Base-by-base conservation (phyloP, 805 yeast species). In the Saturnispora dispora region DNA sequence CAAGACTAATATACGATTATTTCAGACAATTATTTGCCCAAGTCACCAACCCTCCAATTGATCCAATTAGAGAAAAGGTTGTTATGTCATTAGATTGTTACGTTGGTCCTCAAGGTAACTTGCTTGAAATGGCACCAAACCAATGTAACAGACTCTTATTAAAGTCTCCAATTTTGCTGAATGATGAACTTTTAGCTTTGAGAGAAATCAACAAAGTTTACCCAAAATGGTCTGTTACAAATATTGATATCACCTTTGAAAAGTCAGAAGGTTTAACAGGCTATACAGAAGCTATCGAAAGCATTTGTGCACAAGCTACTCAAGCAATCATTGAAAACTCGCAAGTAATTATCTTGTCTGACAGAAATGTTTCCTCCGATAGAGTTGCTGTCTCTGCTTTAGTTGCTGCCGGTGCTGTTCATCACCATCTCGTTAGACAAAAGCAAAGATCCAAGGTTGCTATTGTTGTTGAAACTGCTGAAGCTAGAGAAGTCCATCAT, bases 1-100 rank as follows among this genome's bases (percentile, higher is more conserved):
- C 99, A 42, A 84, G 83, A 59, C 71, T 93, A 56, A 73, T 88
- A 56, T 91, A 86, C 68, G 99, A 93, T 63, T 91, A 91, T 72
- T 93, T 91, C 76, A 82, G 96, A 63, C 96, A 91, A 69, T 77
- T 91, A 63, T 91, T 91, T 72, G 99, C 99, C 20, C 99, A 91
- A 71, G 99, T 91, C 52, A 91, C 99, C 32, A 91, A 91, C 71
- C 99, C 99, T 52, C 98, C 99, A 47, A 93, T 91, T 65, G 99
- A 91, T 68, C 98, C 99, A 48, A 93, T 91, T 61, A 83, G 98
- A 68, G 99, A 91, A 72, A 83, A 84, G 53, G 87, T 91, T 60
- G 98, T 93, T 63, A 91, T 91, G 99, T 88, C 96, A 11, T 77
- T 93, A 59, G 96, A 91, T 68, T 91, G 99, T 71, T 88, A 86